phyloP scores from a whole-genome alignment of 257 asterid genomes.

The Lantana camara region DNA sequence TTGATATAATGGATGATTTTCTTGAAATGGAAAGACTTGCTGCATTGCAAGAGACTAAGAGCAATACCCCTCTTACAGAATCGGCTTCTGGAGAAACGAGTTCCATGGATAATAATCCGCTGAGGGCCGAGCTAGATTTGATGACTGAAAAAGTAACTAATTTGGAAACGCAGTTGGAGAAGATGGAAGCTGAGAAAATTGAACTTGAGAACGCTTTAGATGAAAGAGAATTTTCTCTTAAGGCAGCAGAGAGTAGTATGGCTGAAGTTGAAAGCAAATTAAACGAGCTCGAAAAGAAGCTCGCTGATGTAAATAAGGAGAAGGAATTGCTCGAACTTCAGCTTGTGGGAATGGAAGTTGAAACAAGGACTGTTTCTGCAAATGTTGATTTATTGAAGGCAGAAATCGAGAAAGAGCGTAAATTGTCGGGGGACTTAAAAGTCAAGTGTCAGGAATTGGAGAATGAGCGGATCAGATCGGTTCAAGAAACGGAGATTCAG shows the following conservation, averaged over 20 bases:
- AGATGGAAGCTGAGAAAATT: conserved; percentile 46
- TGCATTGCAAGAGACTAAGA: conserved; percentile 54
- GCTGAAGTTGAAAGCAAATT: conserved; percentile 36
- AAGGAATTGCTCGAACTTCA: conserved; percentile 51
- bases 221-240: conserved; percentile 38
- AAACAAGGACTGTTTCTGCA: conserved; percentile 45
- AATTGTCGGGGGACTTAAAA: conserved; percentile 35
- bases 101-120: conserved; percentile 36
- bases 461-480: conserved; percentile 39
- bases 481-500: conserved; percentile 43
- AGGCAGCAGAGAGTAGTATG: conserved; percentile 31
- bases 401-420: conserved; percentile 38
- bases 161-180: conserved; percentile 57
- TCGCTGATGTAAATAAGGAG: conserved; percentile 34
- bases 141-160: conserved; percentile 47
- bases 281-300: conserved; percentile 47
- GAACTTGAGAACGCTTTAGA: conserved; percentile 43
- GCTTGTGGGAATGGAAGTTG: conserved; percentile 51
- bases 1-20: conserved; percentile 89
- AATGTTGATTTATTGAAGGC: conserved; percentile 36
- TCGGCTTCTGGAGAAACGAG: conserved; percentile 32
- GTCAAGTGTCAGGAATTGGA: conserved; percentile 47
- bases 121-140: conserved; percentile 44
- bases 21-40: conserved; percentile 86
- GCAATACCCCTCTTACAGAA: conserved; percentile 32